These are phyloP conservation scores for Agaricus subrufescens DNA, from an alignment of 768 basidiomycete species.

Conservation along the genomic window DNA sequence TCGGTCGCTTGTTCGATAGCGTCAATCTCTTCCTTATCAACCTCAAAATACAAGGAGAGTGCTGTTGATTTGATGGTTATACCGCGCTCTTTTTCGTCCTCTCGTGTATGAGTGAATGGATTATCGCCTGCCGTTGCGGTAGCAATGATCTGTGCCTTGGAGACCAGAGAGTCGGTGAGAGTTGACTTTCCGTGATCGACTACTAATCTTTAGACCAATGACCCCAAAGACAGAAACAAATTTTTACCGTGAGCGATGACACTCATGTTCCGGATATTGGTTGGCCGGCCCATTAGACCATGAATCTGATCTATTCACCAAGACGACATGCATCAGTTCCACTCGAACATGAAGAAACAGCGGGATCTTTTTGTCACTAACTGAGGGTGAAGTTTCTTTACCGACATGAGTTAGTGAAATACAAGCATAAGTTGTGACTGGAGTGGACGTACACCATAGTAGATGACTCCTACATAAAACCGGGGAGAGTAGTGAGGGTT, in stretches of 20 bases:
- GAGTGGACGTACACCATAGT: constrained; percentile 74
- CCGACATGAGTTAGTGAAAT: constrained; percentile 25
- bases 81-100: constrained; percentile 99
- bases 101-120: constrained; percentile 96
- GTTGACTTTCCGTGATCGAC: constrained; percentile 99
- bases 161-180: constrained; percentile 96
- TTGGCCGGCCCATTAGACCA: constrained; percentile 81
- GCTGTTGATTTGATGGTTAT: constrained; percentile 99
- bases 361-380: constrained; percentile 32
- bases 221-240: constrained; percentile 7
- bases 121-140: constrained; percentile 90
- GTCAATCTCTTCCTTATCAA: constrained; percentile 81
- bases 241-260: constrained; percentile 84
- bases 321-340: constrained; percentile 4
- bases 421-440: constrained; percentile 7
- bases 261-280: constrained; percentile 95
- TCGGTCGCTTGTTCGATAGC: constrained; percentile 93
- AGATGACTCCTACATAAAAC: constrained; percentile 40
- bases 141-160: constrained; percentile 99
- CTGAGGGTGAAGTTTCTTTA: constrained; percentile 86
- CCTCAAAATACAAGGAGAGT: constrained; percentile 99
- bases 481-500: constrained; percentile 15
- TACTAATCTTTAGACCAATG: constrained; percentile 23
- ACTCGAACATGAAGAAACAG: background rate
- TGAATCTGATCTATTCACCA: constrained; percentile 71